Percentiles rank a stretch among this genome's conserved stretches.
Conservation (phyloP, 2,329 filamentous ascomycete species). For the Aspergillus flavus region DNA sequence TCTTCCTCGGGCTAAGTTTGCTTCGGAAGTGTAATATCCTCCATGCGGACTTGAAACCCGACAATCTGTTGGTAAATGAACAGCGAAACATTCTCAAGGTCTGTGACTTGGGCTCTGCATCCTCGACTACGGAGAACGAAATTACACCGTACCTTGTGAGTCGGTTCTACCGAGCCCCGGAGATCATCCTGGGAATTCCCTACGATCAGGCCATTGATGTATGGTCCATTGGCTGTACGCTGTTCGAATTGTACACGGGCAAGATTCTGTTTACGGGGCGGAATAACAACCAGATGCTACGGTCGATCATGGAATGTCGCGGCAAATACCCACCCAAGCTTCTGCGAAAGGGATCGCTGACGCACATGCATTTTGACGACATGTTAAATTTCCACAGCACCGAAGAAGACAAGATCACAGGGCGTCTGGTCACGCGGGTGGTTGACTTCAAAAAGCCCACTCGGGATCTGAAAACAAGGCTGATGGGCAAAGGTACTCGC, state of each 20-base stretch:
- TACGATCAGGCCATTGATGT: slow-evolving; percentile 95
- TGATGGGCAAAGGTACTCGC: slow-evolving; percentile 70
- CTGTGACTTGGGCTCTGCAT: slow-evolving; percentile 95
- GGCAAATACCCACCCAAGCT: slow-evolving; percentile 90
- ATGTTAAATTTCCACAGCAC: slow-evolving; percentile 80
- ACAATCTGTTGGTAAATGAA: slow-evolving; percentile 94
- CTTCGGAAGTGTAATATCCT: slow-evolving; percentile 91
- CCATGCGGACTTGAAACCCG: slow-evolving; percentile 94
- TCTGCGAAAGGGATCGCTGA: slow-evolving; percentile 78
- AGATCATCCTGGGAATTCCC: slow-evolving; percentile 95
- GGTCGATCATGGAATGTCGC: slow-evolving; percentile 92
- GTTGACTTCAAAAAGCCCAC: slow-evolving; percentile 66
- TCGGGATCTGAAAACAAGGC: slow-evolving; percentile 77
- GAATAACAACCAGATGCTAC: slow-evolving; percentile 98
- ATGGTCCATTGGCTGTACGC: slow-evolving; percentile 96
- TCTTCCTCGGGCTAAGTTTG: slow-evolving; percentile 84
- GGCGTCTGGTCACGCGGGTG: slow-evolving; percentile 64
- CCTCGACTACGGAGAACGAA: slow-evolving; percentile 85
- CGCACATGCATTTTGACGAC: slow-evolving; percentile 79
- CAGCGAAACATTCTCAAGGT: slow-evolving; percentile 84
- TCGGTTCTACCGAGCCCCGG: slow-evolving; percentile 94
- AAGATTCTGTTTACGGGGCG: slow-evolving; percentile 95
- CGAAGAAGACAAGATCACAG: slow-evolving; percentile 84
- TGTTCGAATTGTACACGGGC: slow-evolving; percentile 96
- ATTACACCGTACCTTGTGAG: slow-evolving; percentile 94